Evolutionary conservation across 1,284 basidiomycete genomes (phyloP).

Genomic region (Trametes hirsuta): DNA sequence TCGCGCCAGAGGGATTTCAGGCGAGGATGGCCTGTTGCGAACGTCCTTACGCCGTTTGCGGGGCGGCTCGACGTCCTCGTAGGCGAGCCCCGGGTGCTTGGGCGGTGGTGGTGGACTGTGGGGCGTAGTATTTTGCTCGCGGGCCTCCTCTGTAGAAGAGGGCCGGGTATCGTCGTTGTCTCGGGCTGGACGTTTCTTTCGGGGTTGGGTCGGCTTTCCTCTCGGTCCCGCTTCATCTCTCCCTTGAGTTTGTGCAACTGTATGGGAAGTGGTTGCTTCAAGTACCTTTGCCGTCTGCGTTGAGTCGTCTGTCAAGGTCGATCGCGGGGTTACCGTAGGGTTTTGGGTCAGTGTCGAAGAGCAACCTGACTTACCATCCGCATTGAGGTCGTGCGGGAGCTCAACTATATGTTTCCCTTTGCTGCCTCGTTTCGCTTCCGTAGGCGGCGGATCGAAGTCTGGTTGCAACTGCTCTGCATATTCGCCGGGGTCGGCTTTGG

Average conservation of each 20-base stretch:
- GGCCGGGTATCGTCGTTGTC: too few species aligned
- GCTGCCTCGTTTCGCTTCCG: background rate
- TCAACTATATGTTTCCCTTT: slow-evolving; percentile 8
- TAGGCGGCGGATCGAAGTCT: background rate
- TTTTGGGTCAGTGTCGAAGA: background rate
- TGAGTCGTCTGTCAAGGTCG: too few species aligned
- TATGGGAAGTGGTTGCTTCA: too few species aligned
- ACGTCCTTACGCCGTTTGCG: background rate
- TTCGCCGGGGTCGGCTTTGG: background rate
- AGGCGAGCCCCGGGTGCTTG: too few species aligned
- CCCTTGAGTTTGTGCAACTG: too few species aligned
- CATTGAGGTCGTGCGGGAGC: background rate
- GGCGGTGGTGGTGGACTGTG: background rate
- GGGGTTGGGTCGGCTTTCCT: too few species aligned
- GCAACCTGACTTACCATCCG: background rate
- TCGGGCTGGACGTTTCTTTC: too few species aligned
- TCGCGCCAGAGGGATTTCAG: background rate
- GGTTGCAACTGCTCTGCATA: background rate
- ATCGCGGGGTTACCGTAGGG: background rate
- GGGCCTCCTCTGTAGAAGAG: background rate
- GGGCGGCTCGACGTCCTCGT: background rate
- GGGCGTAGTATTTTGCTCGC: background rate
- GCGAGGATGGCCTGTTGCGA: background rate
- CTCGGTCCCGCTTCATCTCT: too few species aligned
- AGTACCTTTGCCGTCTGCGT: background rate